A percentile compares a stretch with the other conserved stretches of the same genome.
These are phyloP conservation scores for Triangularia setosa DNA, from an alignment of 2,329 filamentous ascomycete genomes.

Conservation along the genomic window DNA sequence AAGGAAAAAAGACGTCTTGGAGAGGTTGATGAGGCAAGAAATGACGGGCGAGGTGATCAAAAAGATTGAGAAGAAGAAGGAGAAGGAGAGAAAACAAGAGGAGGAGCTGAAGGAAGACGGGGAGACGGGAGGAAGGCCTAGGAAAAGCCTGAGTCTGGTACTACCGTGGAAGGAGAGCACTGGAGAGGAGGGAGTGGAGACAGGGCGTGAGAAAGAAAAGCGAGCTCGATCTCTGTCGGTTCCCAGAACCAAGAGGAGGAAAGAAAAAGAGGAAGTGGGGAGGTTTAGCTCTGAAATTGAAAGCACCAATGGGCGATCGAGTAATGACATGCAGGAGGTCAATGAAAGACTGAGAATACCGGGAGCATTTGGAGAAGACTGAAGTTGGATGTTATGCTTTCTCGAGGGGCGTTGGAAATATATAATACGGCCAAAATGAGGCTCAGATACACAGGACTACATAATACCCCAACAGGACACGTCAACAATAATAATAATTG, in stretches of 20 bases:
- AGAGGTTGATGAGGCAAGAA: slow-evolving; percentile 71
- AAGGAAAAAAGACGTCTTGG: slow-evolving; percentile 80
- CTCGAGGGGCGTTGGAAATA: not conserved
- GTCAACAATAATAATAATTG: not conserved
- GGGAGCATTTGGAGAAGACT: not conserved
- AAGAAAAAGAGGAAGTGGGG: not conserved
- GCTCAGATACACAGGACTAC: not conserved
- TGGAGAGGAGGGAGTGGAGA: not conserved
- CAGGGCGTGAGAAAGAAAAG: not conserved
- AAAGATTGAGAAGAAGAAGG: slow-evolving; percentile 46
- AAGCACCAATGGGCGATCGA: not conserved
- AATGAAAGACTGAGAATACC: not conserved
- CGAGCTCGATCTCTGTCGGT: not conserved
- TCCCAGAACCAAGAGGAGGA: not conserved
- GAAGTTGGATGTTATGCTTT: not conserved
- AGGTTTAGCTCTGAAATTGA: slow-evolving; percentile 2
- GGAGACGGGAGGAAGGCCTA: not conserved
- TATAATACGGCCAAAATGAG: not conserved
- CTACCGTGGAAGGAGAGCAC: not conserved
- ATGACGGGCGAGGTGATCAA: slow-evolving; percentile 59
- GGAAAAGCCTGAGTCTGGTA: not conserved
- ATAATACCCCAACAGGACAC: not conserved
- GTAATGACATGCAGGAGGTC: not conserved
- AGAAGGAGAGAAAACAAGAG: slow-evolving; percentile 27
- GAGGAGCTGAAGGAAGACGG: slow-evolving; percentile 4